A percentile compares a stretch with the other conserved stretches of the same genome.
Evolutionary conservation across 2,329 filamentous ascomycete species (phyloP).

Genomic region (Xylaria sp.): DNA sequence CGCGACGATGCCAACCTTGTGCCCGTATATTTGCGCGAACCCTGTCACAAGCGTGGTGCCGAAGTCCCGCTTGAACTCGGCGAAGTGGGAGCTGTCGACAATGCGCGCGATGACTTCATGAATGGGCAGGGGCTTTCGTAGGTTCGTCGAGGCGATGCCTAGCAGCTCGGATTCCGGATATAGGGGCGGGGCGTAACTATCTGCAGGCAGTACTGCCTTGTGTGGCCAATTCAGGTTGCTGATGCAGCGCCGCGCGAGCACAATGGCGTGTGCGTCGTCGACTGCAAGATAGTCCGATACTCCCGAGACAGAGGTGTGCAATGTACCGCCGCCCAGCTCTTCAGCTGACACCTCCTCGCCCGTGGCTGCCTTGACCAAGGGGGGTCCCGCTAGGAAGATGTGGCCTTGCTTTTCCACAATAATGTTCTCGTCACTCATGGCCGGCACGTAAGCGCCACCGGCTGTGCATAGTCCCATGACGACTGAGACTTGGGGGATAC

Average conservation of each 20-base stretch:
- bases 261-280: conserved; percentile 88
- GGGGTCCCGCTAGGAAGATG: conserved; percentile 94
- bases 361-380: conserved; percentile 93
- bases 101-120: conserved; percentile 92
- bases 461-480: conserved; percentile 98
- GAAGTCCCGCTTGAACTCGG: conserved; percentile 94
- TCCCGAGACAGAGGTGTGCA: conserved; percentile 89
- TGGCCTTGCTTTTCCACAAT: conserved; percentile 96
- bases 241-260: conserved; percentile 82
- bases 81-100: conserved; percentile 87
- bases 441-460: conserved; percentile 92
- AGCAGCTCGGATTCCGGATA: conserved; percentile 80
- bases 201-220: conserved; percentile 46
- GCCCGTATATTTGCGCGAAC: conserved; percentile 87
- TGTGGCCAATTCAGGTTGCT: conserved; percentile 88
- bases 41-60: conserved; percentile 89
- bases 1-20: conserved; percentile 89
- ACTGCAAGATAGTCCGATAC: conserved; percentile 96
- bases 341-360: conserved; percentile 91
- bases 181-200: conserved; percentile 73
- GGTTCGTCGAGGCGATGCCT: conserved; percentile 88
- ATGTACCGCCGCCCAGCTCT: conserved; percentile 85
- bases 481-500: conserved; percentile 91
- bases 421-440: conserved; percentile 97
- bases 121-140: conserved; percentile 82